These are phyloP conservation scores for Micractinium conductrix DNA, from an alignment of 139 green algal species.

Conservation along the genomic window DNA sequence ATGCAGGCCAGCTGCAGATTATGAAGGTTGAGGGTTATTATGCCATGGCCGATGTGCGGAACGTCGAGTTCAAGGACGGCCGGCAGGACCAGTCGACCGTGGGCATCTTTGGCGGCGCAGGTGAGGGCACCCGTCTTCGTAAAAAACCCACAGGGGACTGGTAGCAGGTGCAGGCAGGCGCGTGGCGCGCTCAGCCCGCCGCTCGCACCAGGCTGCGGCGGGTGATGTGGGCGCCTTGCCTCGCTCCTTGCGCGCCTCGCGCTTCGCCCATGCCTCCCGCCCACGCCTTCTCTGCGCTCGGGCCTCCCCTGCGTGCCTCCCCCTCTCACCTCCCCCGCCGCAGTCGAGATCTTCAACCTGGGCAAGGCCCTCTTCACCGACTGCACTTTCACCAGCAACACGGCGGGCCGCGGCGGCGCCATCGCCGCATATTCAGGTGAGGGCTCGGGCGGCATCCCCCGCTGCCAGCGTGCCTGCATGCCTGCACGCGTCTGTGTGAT, in stretches of 20 bases:
- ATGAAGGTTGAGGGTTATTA: constrained; percentile 4
- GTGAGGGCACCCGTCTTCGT: background rate
- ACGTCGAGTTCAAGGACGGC: constrained; percentile 17
- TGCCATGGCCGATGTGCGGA: background rate
- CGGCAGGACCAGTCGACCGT: background rate
- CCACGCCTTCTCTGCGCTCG: no score
- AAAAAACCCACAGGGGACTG: background rate
- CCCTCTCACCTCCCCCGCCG: background rate
- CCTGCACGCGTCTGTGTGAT: no score
- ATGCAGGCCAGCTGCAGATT: constrained; percentile 1
- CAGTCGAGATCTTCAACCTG: constrained; percentile 26
- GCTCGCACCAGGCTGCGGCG: no score
- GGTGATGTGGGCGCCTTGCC: no score
- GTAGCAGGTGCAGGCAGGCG: background rate
- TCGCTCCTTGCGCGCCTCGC: no score
- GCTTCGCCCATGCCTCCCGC: no score
- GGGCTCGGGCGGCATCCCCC: no score
- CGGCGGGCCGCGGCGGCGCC: constrained; percentile 26
- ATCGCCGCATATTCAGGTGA: constrained; percentile 14
- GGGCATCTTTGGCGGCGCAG: constrained; percentile 28
- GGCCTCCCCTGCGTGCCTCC: background rate
- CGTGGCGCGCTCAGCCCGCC: no score
- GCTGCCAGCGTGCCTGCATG: no score
- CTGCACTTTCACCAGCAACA: constrained; percentile 35
- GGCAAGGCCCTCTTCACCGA: constrained; percentile 15